Conservation (phyloP, 371 early-diverging fungal genomes). For the Dichotomocladium elegans region DNA sequence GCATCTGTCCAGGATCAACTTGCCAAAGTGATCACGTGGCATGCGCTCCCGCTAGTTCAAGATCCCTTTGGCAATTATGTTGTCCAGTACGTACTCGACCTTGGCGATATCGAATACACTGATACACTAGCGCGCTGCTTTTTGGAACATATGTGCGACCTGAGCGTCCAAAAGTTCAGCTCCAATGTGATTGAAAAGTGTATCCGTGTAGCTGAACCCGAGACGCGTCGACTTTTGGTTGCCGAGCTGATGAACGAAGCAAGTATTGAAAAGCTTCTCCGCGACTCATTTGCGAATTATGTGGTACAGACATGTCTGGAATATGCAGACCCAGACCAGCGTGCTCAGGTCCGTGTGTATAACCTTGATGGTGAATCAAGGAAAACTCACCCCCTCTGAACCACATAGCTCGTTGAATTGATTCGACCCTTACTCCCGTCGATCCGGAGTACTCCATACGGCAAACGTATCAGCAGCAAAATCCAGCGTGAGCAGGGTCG, state of each 20-base stretch:
- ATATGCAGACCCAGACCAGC: constrained; percentile 73
- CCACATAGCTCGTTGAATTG: constrained; percentile 62
- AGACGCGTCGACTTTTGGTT: constrained; percentile 65
- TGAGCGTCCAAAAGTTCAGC: constrained; percentile 90
- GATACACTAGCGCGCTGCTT: constrained; percentile 74
- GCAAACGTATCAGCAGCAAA: constrained; percentile 83
- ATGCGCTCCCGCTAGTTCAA: constrained; percentile 78
- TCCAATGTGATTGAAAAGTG: constrained; percentile 94
- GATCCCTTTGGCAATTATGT: constrained; percentile 99
- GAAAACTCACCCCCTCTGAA: background rate
- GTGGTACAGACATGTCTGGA: constrained; percentile 90
- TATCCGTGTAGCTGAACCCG: constrained; percentile 73
- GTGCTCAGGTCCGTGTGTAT: constrained; percentile 44
- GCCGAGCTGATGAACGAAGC: constrained; percentile 66
- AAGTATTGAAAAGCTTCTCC: constrained; percentile 69
- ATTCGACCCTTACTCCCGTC: constrained; percentile 73
- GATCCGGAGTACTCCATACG: constrained; percentile 84
- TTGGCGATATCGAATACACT: constrained; percentile 59
- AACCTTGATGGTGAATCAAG: background rate
- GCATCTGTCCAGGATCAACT: constrained; percentile 46
- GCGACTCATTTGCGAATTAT: constrained; percentile 89
- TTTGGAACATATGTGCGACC: constrained; percentile 67
- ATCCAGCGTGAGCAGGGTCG: constrained; percentile 53
- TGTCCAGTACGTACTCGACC: constrained; percentile 93
- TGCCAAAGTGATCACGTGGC: constrained; percentile 67